phyloP scores from a whole-genome alignment of 2,329 filamentous ascomycete genomes.

The Coniochaeta ligniaria region DNA sequence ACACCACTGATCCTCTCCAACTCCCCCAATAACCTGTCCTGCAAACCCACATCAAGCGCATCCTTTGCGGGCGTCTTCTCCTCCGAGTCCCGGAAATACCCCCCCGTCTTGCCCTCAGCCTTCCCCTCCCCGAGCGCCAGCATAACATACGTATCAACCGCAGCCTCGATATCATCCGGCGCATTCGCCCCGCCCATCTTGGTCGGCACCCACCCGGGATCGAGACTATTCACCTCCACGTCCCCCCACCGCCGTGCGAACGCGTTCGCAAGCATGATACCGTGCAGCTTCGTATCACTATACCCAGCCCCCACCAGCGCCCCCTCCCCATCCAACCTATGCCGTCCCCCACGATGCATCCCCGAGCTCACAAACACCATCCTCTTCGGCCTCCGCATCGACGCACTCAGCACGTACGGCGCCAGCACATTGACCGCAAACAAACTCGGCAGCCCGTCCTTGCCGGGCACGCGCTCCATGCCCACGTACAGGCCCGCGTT shows the following conservation, averaged over 20 bases:
- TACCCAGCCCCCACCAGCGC: conserved; percentile 33
- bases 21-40: conserved; percentile 34
- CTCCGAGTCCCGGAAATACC: conserved; percentile 29
- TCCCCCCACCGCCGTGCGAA: conserved; percentile 35
- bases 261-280: conserved; percentile 46
- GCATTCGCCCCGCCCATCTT: conserved; percentile 45
- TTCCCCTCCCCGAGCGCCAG: conserved; percentile 32
- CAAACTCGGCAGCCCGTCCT: conserved; percentile 34
- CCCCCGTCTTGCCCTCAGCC: conserved; percentile 22
- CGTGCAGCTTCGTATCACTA: conserved; percentile 48
- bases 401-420: conserved; percentile 46
- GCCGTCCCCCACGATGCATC: conserved; percentile 42
- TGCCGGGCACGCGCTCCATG: conserved; percentile 19
- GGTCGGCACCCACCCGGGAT: conserved; percentile 48
- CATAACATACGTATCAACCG: conserved; percentile 37
- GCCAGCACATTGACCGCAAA: conserved; percentile 51
- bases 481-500: conserved; percentile 46
- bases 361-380: conserved; percentile 44
- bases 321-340: conserved; percentile 34
- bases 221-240: conserved; percentile 37
- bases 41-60: conserved; percentile 28
- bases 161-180: conserved; percentile 36
- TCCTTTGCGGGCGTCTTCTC: conserved; percentile 18
- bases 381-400: conserved; percentile 38
- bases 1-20: conserved; percentile 21